A percentile compares a stretch with the other conserved stretches of the same genome.
phyloP scores from a whole-genome alignment of 352 stramenopile genomes.

The Phytophthora fragariae region DNA sequence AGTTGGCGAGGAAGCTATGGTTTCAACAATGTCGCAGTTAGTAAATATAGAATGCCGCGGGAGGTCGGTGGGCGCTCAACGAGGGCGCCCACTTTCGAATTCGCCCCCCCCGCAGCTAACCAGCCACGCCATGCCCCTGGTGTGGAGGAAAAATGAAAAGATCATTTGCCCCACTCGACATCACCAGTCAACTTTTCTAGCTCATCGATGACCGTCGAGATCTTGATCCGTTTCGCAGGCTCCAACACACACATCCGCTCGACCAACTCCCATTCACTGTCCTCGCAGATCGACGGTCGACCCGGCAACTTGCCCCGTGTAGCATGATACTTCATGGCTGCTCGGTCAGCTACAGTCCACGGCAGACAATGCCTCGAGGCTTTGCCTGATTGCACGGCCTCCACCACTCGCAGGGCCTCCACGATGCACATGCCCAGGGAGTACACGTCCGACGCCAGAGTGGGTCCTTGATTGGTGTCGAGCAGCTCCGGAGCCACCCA shows the following conservation, averaged over 20 bases:
- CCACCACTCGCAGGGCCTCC: background rate
- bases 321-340: background rate
- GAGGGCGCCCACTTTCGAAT: no score
- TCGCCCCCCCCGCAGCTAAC: no score
- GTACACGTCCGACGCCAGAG: background rate
- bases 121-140: no score
- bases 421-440: background rate
- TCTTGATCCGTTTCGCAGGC: background rate
- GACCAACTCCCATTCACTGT: slow-evolving; percentile 1
- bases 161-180: no score
- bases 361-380: background rate
- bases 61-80: no score
- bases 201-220: slow-evolving; percentile 9
- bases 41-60: no score
- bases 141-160: no score
- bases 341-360: background rate
- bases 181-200: background rate
- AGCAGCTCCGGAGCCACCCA: background rate
- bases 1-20: no score
- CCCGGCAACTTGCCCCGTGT: background rate
- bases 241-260: slow-evolving; percentile 6
- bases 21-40: no score
- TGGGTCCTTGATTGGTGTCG: background rate
- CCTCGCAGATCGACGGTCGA: background rate
- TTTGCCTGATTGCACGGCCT: background rate